These are phyloP conservation scores for Phaeosphaeria sp. DNA, from an alignment of 2,329 filamentous ascomycete genomes.

Conservation along the genomic window DNA sequence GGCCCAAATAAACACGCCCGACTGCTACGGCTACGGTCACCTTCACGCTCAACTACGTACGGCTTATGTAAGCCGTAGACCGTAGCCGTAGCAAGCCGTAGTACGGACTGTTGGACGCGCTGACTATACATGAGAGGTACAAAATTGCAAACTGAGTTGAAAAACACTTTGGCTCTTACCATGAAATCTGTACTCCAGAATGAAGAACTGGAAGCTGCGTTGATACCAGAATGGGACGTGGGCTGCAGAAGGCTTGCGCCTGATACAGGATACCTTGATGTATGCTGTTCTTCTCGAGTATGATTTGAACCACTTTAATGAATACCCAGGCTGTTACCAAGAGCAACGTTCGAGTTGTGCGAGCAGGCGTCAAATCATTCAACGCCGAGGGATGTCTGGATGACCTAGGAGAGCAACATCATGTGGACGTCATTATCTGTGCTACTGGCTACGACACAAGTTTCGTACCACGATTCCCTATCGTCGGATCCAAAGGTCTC, in stretches of 20 bases:
- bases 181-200: background rate
- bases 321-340: background rate
- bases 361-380: background rate
- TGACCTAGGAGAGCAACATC: background rate
- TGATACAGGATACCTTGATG: background rate
- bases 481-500: background rate
- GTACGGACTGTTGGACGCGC: no score
- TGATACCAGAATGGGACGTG: constrained; percentile 1
- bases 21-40: no score
- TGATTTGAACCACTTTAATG: background rate
- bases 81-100: background rate
- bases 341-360: background rate
- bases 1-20: no score
- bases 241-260: constrained; percentile 3
- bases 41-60: no score
- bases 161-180: background rate
- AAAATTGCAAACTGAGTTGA: background rate
- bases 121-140: background rate
- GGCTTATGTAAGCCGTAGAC: no score
- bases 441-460: background rate
- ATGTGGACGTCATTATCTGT: constrained; percentile 1
- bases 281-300: background rate
- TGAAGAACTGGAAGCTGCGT: background rate
- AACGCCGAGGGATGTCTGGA: background rate
- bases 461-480: constrained; percentile 1